A percentile compares a stretch with the other conserved stretches of the same genome.
Conservation (phyloP, 2,329 filamentous ascomycete species). For the Colletotrichum sp. region DNA sequence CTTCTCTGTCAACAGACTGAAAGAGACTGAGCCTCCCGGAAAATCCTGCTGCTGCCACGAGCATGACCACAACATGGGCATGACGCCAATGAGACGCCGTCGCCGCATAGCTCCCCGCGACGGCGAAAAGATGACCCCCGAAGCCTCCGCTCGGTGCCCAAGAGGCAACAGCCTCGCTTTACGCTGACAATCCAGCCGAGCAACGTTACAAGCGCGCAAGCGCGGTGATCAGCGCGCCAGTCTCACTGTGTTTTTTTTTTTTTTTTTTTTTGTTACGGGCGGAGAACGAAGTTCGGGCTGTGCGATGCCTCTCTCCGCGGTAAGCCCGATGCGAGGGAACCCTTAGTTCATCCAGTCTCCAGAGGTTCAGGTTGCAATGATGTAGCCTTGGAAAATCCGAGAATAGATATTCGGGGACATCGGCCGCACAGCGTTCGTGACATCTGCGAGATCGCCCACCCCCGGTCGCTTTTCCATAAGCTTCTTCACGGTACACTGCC, state of each 20-base stretch:
- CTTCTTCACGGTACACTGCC: background rate
- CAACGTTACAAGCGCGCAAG: slow-evolving; percentile 22
- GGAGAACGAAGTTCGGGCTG: background rate
- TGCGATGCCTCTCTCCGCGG: background rate
- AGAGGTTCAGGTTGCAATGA: background rate
- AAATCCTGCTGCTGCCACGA: background rate
- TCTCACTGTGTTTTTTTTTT: background rate
- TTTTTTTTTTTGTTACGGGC: background rate
- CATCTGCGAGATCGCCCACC: background rate
- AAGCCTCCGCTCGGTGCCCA: background rate
- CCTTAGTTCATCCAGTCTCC: background rate
- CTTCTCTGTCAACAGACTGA: background rate
- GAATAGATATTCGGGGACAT: background rate
- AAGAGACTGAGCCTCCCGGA: background rate
- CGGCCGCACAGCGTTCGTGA: background rate
- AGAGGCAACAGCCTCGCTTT: background rate
- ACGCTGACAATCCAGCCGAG: background rate
- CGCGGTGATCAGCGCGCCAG: background rate
- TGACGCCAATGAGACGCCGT: background rate
- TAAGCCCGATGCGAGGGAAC: background rate
- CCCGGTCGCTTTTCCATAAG: background rate
- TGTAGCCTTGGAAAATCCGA: background rate
- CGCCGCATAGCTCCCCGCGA: background rate
- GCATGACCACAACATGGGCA: background rate
- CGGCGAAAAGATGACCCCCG: background rate